Conservation (phyloP, 306 rosid species). For the Senna siamea region DNA sequence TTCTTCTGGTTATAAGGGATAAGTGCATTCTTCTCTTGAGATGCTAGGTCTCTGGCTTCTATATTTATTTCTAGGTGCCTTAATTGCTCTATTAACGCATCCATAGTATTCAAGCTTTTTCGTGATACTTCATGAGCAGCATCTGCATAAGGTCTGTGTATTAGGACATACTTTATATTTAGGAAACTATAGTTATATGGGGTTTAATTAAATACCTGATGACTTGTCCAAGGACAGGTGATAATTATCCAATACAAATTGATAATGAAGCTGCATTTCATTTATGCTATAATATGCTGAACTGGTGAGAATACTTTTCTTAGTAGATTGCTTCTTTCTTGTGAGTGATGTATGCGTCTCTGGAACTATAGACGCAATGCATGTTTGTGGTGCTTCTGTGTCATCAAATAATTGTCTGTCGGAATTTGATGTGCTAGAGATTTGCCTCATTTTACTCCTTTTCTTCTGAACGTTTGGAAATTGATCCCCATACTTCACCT, state of each 20-base stretch:
- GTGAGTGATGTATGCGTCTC: constrained; percentile 43
- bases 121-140: constrained; percentile 35
- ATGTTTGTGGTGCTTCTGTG: constrained; percentile 40
- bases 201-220: constrained; percentile 54
- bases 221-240: no score
- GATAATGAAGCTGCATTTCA: constrained; percentile 37
- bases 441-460: constrained; percentile 51
- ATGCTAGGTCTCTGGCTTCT: constrained; percentile 51
- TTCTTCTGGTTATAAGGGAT: constrained; percentile 44
- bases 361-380: constrained; percentile 50
- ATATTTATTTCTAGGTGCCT: constrained; percentile 59
- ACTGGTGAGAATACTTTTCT: constrained; percentile 41
- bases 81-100: constrained; percentile 59
- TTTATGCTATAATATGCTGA: constrained; percentile 45
- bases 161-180: background rate
- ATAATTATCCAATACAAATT: constrained; percentile 40
- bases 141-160: constrained; percentile 44
- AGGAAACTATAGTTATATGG: background rate
- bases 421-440: constrained; percentile 24
- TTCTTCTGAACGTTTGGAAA: constrained; percentile 58
- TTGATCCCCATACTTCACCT: constrained; percentile 35
- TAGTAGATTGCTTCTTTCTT: constrained; percentile 59
- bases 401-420: constrained; percentile 38
- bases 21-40: constrained; percentile 52
- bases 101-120: constrained; percentile 39